Base-by-base conservation (phyloP, 176 grass and related monocot species). In the Luzula sylvatica region DNA sequence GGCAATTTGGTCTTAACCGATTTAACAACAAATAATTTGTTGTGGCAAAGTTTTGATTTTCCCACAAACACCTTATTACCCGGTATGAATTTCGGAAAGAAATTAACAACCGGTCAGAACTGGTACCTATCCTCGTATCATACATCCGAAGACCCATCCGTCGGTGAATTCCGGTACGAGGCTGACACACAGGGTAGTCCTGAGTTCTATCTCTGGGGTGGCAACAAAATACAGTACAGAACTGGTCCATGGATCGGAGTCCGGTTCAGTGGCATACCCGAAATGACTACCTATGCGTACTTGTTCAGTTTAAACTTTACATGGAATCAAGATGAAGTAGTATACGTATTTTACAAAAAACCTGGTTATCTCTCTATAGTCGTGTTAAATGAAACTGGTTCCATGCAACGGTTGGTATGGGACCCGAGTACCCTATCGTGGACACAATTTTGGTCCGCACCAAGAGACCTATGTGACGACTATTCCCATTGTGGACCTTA, bases 241-340 rank as follows among this genome's bases (percentile, higher is more conserved):
- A 50, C 1, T 4, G 79, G 84, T 7, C 71, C 81, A 3, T 73
- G 74, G 19, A 41, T 75, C 30, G 85, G 79, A 14, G 14, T 66
- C 3, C 59, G 66, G 41, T 83, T 89, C 72, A 83, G 75, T 12
- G 72, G 72, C 19, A 42, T 67, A 11, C 75, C 85, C 1, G 79
- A 79, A 56, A 83, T 72, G 75, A 20, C 42, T 17, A 74, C 73
- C 23, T 87, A 65, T 52, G 19, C 48, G 1, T 23, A 72, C 38
- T 63, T 50, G 1, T 72, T 76, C 42, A 15, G 11, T 26, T 61
- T 46, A 27, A 21, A 54, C 4, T 64, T 90, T 7, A 20, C 55
- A 5, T 16, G 49, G 19, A 42, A 1, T 20, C 8, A 50, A 0
- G 13, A 59, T 5, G 52, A 59, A 53, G 42, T 74, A 14, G 7